Percentiles rank a stretch among this genome's conserved stretches.
These are phyloP conservation scores for Salmacisia buchloeana DNA, from an alignment of 1,284 basidiomycete species.

Conservation along the genomic window DNA sequence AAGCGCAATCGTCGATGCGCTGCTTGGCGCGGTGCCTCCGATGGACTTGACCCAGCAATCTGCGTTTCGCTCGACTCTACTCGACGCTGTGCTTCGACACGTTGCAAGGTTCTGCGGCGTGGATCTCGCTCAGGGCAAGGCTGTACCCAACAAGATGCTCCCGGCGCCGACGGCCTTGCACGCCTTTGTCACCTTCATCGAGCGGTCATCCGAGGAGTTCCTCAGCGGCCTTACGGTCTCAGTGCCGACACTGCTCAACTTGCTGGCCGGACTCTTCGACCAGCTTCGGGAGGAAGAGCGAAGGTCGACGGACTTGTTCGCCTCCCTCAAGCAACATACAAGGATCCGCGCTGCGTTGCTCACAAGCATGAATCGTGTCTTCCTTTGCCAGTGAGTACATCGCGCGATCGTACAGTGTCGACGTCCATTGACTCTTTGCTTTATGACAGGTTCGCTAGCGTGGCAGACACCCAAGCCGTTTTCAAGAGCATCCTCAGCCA, in stretches of 20 bases:
- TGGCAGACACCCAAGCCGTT: background rate
- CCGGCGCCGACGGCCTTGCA: conserved; percentile 13
- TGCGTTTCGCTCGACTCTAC: conserved; percentile 19
- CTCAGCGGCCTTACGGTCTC: conserved; percentile 18
- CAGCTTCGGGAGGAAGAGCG: background rate
- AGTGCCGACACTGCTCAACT: conserved; percentile 15
- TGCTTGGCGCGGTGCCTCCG: conserved; percentile 25
- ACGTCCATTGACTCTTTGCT: background rate
- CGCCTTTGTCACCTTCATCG: conserved; percentile 21
- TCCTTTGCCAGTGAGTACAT: background rate
- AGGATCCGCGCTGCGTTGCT: background rate
- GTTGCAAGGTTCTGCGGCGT: conserved; percentile 10
- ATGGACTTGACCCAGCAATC: conserved; percentile 24
- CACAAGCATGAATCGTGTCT: background rate
- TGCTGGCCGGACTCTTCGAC: background rate
- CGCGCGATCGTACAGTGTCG: background rate
- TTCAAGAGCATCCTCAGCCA: background rate
- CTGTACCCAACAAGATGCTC: no score
- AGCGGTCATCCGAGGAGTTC: conserved; percentile 27
- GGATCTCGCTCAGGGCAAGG: no score
- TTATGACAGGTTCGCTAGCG: background rate
- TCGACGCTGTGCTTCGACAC: conserved; percentile 12
- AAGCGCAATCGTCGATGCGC: conserved; percentile 21
- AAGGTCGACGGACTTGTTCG: background rate
- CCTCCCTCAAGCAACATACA: background rate